Base-by-base conservation (phyloP, 768 basidiomycete species). In the Cantharellus cinnabarinus region DNA sequence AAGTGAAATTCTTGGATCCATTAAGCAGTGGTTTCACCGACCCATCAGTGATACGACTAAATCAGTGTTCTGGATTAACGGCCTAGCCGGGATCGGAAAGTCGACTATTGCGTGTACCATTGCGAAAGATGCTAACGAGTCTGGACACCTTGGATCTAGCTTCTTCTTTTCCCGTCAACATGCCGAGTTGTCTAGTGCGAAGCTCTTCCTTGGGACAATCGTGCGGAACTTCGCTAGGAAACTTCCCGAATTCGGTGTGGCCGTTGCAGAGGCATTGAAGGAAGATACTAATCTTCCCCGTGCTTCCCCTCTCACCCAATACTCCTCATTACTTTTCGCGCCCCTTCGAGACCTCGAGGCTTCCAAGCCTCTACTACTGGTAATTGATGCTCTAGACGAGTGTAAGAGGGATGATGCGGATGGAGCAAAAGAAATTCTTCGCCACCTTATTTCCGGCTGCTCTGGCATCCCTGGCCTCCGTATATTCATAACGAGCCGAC, bases 71-170 rank as follows among this genome's bases (percentile, higher is more conserved):
- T 68, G 68, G 64, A 61, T 74, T 38, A 60, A 57, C 53, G 72
- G 70, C 42, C 62, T 63, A 14, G 71, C 72, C 7, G 73, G 73
- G 5, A 65, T 62, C 5, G 73, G 73, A 5, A 74, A 73, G 62
- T 71, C 71, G 2, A 61, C 71, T 35, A 70, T 74, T 15, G 67
- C 71, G 3, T 67, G 69, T 42, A 68, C 70, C 3, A 61, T 73
- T n/a, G 68, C 69, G 10, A 20, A 63, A 3, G 59, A 57, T 20
- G 64, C 67, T 10, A 55, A 62, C 14, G 52, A 64, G 3, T 50
- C 58, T 10, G 60, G 63, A 2, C 51, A 59, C 5, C 68, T 74
- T 14, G 72, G 70, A 2, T 67, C 69, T 2, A 70, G 64, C 15
- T 72, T 69, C 61, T 69, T 68, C 61, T 72, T 71, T 59, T 64